Percentiles rank a stretch among this genome's conserved stretches.
phyloP scores from a whole-genome alignment of 129 eudicot species.

The Chrysanthemum seticuspe region DNA sequence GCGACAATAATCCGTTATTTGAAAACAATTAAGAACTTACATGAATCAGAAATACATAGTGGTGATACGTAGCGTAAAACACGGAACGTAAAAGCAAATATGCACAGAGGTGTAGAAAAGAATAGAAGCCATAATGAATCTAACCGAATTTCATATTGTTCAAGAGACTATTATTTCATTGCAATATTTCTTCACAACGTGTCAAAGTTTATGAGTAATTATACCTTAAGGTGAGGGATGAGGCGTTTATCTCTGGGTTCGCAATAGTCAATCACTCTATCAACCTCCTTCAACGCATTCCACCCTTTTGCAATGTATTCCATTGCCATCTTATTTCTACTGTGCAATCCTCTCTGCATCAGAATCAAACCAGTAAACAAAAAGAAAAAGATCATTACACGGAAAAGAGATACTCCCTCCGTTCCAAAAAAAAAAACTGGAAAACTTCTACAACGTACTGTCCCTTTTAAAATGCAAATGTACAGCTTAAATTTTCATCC shows the following conservation, averaged over 20 bases:
- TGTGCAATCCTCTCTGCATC: conserved; percentile 72
- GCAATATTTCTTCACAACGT: no score
- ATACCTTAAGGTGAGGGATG: conserved; percentile 71
- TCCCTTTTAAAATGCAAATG: neutral
- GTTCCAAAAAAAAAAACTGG: neutral
- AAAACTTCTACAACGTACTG: neutral
- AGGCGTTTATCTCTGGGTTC: conserved; percentile 76
- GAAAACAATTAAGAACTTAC: no score
- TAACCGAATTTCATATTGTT: no score
- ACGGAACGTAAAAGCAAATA: no score
- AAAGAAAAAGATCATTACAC: neutral
- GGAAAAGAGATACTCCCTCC: neutral
- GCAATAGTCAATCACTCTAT: conserved; percentile 53
- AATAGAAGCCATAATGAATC: neutral
- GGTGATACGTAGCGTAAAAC: no score
- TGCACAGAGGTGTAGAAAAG: neutral
- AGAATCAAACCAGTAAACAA: neutral
- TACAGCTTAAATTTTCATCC: neutral
- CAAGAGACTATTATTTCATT: neutral
- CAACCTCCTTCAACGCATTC: conserved; percentile 82
- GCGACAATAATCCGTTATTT: no score
- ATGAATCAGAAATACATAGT: no score
- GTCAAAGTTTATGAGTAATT: neutral
- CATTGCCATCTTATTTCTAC: conserved; percentile 72
- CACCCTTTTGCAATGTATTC: conserved; percentile 86